Base-by-base conservation (phyloP, 2,329 filamentous ascomycete genomes). In the Trichoderma afroharzianum region DNA sequence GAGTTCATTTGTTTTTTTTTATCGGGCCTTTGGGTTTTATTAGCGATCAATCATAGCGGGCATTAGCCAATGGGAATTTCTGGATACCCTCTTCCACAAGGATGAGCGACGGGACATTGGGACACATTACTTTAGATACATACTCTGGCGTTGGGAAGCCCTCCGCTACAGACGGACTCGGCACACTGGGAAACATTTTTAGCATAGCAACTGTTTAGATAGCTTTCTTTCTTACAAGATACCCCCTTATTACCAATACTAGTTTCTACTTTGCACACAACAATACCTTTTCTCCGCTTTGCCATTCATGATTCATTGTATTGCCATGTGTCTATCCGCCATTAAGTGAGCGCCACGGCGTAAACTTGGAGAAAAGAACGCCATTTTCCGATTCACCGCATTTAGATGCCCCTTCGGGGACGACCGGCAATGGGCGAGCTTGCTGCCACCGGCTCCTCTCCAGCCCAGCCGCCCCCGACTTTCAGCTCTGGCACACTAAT, bases 171-270 rank as follows among this genome's bases (percentile, higher is more conserved):
- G 66, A 62, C 66, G 66, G 66, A 69, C 32, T 15, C 6, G 64
- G 55, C 55, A 68, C 59, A 68, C 28, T 28, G 28, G 57, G 66
- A 43, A 21, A 50, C n/a, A 36, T 33, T 28, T 28, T 61, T 61
- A 69, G 66, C 36, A 32, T 66, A 66, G 43, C 59, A 63, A 47
- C n/a, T 55, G 43, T 67, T 69, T 69, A 69, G 66, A 69, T 69
- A 69, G 66, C 64, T 58, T 58, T 68, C 36, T 61, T 50, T 50
- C 43, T 50, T 50, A 53, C 66, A 69, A 69, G 66, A 69, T 69
- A 69, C 66, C 66, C 66, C 58, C 36, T 36, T 69, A 63, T 61
- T 47, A 50, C 28, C 26, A 69, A 50, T 50, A 62, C 36, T 50
- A 68, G 32, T 61, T 62, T 33, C 28, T 36, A 36, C 33, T 58